Evolutionary conservation across 208 protist genomes (phyloP).

Genomic region (Crithidia sp.): DNA sequence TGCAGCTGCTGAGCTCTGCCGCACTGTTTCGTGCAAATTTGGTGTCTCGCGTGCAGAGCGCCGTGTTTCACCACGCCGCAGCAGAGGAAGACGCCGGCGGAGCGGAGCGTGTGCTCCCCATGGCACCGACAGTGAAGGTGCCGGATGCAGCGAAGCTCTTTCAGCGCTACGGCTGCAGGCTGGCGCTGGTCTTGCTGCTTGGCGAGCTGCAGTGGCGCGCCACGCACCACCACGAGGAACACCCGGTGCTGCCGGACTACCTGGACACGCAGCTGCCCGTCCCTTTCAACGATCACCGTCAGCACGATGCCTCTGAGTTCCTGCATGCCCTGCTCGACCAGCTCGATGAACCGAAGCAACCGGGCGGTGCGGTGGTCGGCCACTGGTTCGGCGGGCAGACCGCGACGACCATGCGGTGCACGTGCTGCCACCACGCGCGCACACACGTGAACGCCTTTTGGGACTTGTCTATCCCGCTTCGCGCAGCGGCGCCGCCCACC

Average conservation of each 20-base stretch:
- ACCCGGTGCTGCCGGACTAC: conserved; percentile 38
- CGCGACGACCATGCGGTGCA: conserved; percentile 50
- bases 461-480: conserved; percentile 44
- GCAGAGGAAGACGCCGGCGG: background rate
- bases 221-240: conserved; percentile 12
- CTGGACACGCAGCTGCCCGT: conserved; percentile 38
- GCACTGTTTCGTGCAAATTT: conserved; percentile 39
- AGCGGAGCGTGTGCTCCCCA: background rate
- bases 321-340: conserved; percentile 63
- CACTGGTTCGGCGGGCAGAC: conserved; percentile 62
- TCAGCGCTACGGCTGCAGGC: conserved; percentile 13
- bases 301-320: conserved; percentile 84
- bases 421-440: conserved; percentile 36
- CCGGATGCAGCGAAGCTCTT: background rate
- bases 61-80: conserved; percentile 3
- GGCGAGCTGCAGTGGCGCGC: conserved; percentile 64
- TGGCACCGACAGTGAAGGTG: background rate
- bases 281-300: conserved; percentile 59
- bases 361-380: conserved; percentile 37
- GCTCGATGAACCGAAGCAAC: conserved; percentile 42
- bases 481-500: background rate
- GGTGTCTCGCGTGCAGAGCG: conserved; percentile 18
- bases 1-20: conserved; percentile 60
- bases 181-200: conserved; percentile 44
- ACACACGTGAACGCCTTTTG: conserved; percentile 47